Conservation (phyloP, 1,284 basidiomycete genomes). For the Xerocomus nothofagi region DNA sequence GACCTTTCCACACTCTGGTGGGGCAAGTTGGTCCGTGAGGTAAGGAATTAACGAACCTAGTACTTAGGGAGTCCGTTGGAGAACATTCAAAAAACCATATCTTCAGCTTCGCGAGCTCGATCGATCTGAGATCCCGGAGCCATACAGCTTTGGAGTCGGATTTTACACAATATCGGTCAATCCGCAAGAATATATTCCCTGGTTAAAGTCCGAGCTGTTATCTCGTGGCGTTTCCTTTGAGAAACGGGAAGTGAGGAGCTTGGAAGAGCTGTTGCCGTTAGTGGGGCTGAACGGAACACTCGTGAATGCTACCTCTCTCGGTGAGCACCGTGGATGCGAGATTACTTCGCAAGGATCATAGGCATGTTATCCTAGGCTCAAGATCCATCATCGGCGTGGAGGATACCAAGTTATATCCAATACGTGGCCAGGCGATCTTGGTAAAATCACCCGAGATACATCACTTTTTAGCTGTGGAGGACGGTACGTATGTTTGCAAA, state of each 20-base stretch:
- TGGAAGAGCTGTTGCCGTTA: slow-evolving; percentile 43
- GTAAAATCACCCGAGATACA: slow-evolving; percentile 51
- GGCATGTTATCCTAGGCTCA: slow-evolving; percentile 42
- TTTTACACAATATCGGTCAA: slow-evolving; percentile 51
- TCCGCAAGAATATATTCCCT: slow-evolving; percentile 48
- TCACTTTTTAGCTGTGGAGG: slow-evolving; percentile 35
- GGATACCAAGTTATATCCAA: slow-evolving; percentile 56
- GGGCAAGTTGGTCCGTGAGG: slow-evolving; percentile 49
- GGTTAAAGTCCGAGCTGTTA: slow-evolving; percentile 44
- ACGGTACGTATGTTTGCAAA: slow-evolving; percentile 15
- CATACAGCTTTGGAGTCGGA: slow-evolving; percentile 39
- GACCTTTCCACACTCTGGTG: slow-evolving; percentile 48
- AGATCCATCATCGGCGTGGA: slow-evolving; percentile 61
- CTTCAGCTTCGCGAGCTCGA: slow-evolving; percentile 42
- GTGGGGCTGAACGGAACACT: slow-evolving; percentile 40
- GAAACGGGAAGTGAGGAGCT: slow-evolving; percentile 33
- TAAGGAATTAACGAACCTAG: slow-evolving; percentile 30
- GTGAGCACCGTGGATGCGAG: slow-evolving; percentile 28
- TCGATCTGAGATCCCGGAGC: slow-evolving; percentile 36
- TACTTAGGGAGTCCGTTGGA: background rate
- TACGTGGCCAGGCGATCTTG: slow-evolving; percentile 72
- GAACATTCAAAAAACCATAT: background rate
- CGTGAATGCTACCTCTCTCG: slow-evolving; percentile 51
- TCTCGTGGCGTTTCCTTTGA: slow-evolving; percentile 36
- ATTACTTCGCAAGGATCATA: background rate